A percentile compares a stretch with the other conserved stretches of the same genome.
Evolutionary conservation across 2,329 filamentous ascomycete genomes (phyloP).

Genomic region (Scleromitrula shiraiana): DNA sequence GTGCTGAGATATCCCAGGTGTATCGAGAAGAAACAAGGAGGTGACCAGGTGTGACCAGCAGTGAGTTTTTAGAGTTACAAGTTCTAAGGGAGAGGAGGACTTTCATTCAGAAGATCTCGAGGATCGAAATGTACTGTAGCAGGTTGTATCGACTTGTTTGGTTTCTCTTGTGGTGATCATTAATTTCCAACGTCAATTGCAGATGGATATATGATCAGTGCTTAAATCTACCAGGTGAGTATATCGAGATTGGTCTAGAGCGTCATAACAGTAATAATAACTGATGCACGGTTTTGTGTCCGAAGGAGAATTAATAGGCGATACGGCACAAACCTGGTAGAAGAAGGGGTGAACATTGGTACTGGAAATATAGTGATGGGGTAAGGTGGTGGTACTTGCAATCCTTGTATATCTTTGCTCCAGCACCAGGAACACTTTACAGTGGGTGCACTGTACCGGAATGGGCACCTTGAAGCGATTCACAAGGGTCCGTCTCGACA

Average conservation of each 20-base stretch:
- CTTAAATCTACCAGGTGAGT: neutral
- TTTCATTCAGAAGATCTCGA: too few species aligned
- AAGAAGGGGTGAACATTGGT: neutral
- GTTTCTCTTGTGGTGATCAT: slow-evolving; percentile 5
- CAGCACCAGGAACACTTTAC: slow-evolving; percentile 1
- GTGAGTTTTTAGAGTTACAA: too few species aligned
- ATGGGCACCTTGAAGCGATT: slow-evolving; percentile 6
- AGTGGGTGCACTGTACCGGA: neutral
- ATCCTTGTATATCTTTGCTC: slow-evolving; percentile 11
- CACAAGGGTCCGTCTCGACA: slow-evolving; percentile 1
- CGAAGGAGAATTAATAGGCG: slow-evolving; percentile 11
- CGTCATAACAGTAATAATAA: neutral
- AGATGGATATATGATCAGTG: slow-evolving; percentile 5
- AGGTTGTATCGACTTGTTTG: slow-evolving; percentile 1
- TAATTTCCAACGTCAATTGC: slow-evolving; percentile 7
- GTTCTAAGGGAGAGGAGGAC: too few species aligned
- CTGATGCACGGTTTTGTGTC: slow-evolving; percentile 8
- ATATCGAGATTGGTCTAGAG: slow-evolving; percentile 5
- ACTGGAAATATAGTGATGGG: slow-evolving; percentile 5
- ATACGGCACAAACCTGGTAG: slow-evolving; percentile 7
- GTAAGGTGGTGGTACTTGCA: slow-evolving; percentile 9
- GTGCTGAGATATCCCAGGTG: neutral
- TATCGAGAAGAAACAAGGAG: neutral
- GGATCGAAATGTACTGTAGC: neutral
- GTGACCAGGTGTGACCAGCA: neutral